These are phyloP conservation scores for Aspergillus sp. DNA, from an alignment of 2,329 filamentous ascomycete genomes.

Conservation along the genomic window DNA sequence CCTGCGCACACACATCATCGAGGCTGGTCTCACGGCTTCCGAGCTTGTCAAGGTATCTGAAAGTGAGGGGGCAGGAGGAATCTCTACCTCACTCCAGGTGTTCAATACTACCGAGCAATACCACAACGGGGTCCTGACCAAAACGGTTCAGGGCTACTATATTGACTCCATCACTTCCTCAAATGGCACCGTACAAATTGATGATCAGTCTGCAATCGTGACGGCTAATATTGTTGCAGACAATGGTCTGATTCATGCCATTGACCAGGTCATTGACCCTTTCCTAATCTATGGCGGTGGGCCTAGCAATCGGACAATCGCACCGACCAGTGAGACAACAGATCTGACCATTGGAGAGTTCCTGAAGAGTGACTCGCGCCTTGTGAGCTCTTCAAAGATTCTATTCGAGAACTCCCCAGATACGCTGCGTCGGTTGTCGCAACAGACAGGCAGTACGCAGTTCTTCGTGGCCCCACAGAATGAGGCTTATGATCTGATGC, in stretches of 20 bases:
- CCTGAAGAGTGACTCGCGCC: background rate
- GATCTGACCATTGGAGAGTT: background rate
- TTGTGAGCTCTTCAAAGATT: background rate
- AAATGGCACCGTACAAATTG: background rate
- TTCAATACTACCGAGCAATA: background rate
- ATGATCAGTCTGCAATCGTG: background rate
- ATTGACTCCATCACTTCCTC: background rate
- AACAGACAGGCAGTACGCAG: background rate
- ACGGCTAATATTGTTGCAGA: background rate
- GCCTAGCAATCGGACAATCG: background rate
- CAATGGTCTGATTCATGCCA: background rate
- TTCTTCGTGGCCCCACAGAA: background rate
- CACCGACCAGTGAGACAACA: background rate
- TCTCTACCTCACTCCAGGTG: background rate
- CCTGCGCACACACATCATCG: constrained; percentile 2
- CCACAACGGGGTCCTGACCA: background rate
- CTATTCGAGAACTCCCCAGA: background rate
- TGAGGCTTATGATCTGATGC: background rate
- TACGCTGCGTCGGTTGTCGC: background rate
- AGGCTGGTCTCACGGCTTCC: background rate
- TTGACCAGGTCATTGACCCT: background rate
- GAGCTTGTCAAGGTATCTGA: background rate
- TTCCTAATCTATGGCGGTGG: background rate
- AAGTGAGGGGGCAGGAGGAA: background rate
- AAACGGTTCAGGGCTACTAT: background rate